phyloP scores from a whole-genome alignment of 306 rosid genomes.

The Alnus rubra region DNA sequence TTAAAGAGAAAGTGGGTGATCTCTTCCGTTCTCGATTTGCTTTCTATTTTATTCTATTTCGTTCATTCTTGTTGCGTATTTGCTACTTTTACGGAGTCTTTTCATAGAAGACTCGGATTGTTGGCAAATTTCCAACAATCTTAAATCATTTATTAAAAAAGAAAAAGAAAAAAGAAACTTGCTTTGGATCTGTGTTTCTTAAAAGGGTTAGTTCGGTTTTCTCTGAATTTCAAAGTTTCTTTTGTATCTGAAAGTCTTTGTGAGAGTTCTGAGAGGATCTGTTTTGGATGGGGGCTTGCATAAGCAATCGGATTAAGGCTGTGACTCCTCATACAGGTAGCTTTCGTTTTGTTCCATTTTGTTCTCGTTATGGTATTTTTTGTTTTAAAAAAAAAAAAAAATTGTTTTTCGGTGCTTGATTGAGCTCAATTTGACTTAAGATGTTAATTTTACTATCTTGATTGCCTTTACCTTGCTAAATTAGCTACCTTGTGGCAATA shows the following conservation, averaged over 20 bases:
- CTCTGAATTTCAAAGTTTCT: conserved; percentile 15
- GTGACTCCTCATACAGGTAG: conserved; percentile 70
- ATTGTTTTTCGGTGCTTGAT: not conserved
- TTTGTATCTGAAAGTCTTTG: conserved; percentile 32
- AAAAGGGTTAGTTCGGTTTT: conserved; percentile 7
- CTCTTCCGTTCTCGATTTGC: conserved; percentile 20
- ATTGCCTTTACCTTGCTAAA: conserved; percentile 12
- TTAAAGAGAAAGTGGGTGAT: conserved; percentile 27
- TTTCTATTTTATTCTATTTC: conserved; percentile 17
- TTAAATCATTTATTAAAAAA: not conserved
- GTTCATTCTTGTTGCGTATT: conserved; percentile 3
- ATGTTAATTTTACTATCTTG: conserved; percentile 5
- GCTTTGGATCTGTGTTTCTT: conserved; percentile 16
- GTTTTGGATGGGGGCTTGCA: conserved; percentile 88
- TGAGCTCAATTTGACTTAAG: conserved; percentile 12
- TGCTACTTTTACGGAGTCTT: conserved; percentile 13
- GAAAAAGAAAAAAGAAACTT: not conserved
- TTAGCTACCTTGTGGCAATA: conserved; percentile 25
- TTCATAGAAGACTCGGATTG: not conserved
- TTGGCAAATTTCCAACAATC: not conserved
- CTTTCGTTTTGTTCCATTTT: conserved; percentile 4
- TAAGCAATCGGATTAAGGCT: conserved; percentile 78
- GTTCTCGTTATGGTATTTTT: not conserved
- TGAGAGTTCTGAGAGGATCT: conserved; percentile 31
- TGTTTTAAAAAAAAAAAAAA: not conserved